Evolutionary conservation across 1,284 basidiomycete genomes (phyloP).

Genomic region (Boletus mariae): DNA sequence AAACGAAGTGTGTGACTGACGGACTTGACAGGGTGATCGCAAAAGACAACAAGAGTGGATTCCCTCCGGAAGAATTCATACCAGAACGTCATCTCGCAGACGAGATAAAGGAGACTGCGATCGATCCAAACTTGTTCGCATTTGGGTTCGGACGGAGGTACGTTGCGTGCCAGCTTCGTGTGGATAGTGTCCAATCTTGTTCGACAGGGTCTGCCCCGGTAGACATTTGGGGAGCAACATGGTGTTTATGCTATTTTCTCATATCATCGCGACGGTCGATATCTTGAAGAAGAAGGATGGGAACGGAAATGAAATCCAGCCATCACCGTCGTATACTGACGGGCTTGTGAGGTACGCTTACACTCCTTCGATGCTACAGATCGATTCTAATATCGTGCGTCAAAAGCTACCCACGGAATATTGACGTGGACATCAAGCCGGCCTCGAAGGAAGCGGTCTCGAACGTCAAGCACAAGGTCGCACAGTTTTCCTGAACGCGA

Average conservation of each 20-base stretch:
- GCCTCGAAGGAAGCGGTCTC: no score
- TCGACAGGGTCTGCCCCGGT: slow-evolving; percentile 19
- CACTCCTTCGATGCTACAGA: background rate
- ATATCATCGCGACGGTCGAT: slow-evolving; percentile 14
- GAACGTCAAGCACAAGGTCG: no score
- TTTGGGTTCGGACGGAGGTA: slow-evolving; percentile 21
- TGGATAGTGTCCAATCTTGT: background rate
- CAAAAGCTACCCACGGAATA: slow-evolving; percentile 4
- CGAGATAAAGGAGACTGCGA: slow-evolving; percentile 9
- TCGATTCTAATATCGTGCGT: background rate
- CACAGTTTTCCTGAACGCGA: no score
- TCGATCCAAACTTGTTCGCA: slow-evolving; percentile 16
- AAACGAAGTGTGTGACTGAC: background rate
- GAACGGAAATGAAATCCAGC: slow-evolving; percentile 7
- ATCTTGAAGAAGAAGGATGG: slow-evolving; percentile 14
- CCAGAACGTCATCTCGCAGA: slow-evolving; percentile 14
- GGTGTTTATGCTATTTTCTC: slow-evolving; percentile 17
- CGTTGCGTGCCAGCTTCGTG: background rate
- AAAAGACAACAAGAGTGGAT: slow-evolving; percentile 20
- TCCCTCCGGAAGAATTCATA: slow-evolving; percentile 16
- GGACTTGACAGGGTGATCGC: slow-evolving; percentile 14
- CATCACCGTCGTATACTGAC: slow-evolving; percentile 4
- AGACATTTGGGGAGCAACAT: slow-evolving; percentile 18
- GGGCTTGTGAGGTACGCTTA: slow-evolving; percentile 19
- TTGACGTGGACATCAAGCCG: slow-evolving; percentile 11